phyloP scores from a whole-genome alignment of 305 asterid genomes.

The Plantago rigida region DNA sequence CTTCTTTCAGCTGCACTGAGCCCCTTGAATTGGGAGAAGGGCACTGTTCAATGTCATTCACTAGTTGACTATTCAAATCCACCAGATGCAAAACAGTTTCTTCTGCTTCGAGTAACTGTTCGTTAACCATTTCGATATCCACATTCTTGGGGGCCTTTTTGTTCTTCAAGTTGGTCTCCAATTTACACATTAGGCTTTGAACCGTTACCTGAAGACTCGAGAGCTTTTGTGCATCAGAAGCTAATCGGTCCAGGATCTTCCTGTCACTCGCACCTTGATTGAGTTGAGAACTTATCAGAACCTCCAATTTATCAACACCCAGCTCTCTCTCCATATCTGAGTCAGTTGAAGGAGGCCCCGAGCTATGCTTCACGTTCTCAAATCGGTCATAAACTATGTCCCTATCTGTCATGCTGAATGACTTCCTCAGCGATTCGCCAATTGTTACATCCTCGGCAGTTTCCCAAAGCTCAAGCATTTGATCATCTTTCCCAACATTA shows the following conservation, averaged over 20 bases:
- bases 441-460: slow-evolving; percentile 40
- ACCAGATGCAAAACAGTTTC: slow-evolving; percentile 53
- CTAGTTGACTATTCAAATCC: slow-evolving; percentile 54
- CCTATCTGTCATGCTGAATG: slow-evolving; percentile 35
- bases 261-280: slow-evolving; percentile 37
- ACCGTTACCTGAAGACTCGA: slow-evolving; percentile 54
- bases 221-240: slow-evolving; percentile 62
- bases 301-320: slow-evolving; percentile 54
- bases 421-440: slow-evolving; percentile 37
- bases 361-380: slow-evolving; percentile 32
- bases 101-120: slow-evolving; percentile 80
- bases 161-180: slow-evolving; percentile 46
- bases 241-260: slow-evolving; percentile 62
- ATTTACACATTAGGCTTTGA: slow-evolving; percentile 44
- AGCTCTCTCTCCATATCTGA: slow-evolving; percentile 68
- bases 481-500: slow-evolving; percentile 40
- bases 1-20: slow-evolving; percentile 47
- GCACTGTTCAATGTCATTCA: slow-evolving; percentile 48
- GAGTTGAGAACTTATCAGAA: slow-evolving; percentile 32
- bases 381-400: slow-evolving; percentile 36
- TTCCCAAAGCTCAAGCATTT: slow-evolving; percentile 74
- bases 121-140: slow-evolving; percentile 66
- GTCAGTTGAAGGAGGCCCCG: slow-evolving; percentile 50
- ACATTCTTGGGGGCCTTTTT: slow-evolving; percentile 38
- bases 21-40: slow-evolving; percentile 44